Percentiles rank a stretch among this genome's conserved stretches.
Evolutionary conservation across 2,329 filamentous ascomycete genomes (phyloP).

Genomic region (Diaporthe capsici): DNA sequence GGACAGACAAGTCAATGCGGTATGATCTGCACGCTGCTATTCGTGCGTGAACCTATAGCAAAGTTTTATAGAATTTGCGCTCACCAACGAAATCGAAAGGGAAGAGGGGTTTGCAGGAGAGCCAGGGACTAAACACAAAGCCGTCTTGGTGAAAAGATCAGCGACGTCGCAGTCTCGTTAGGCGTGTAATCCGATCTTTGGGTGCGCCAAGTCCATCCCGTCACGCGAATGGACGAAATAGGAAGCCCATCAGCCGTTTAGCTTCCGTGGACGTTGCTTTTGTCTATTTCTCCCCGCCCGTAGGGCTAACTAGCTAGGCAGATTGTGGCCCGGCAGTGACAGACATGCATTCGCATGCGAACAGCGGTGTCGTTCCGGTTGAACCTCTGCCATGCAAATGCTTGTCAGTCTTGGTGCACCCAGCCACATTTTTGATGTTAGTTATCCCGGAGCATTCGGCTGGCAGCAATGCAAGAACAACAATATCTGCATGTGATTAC

Average conservation of each 20-base stretch:
- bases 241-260: conserved; percentile 3
- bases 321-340: neutral
- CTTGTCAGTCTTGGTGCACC: neutral
- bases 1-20: too few species aligned
- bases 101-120: neutral
- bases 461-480: neutral
- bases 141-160: neutral
- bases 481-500: neutral
- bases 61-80: neutral
- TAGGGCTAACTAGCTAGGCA: conserved; percentile 6
- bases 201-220: neutral
- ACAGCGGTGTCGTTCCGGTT: neutral
- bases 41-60: neutral
- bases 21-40: neutral
- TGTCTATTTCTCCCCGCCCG: neutral
- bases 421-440: neutral
- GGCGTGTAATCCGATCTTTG: neutral
- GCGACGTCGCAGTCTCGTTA: neutral
- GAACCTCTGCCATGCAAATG: neutral
- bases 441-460: neutral
- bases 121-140: neutral
- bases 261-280: neutral
- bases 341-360: neutral
- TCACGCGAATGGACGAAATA: neutral
- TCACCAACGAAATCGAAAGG: neutral